Percentiles rank a stretch among this genome's conserved stretches.
Evolutionary conservation across 306 rosid species (phyloP).

Genomic region (Quercus rubra): DNA sequence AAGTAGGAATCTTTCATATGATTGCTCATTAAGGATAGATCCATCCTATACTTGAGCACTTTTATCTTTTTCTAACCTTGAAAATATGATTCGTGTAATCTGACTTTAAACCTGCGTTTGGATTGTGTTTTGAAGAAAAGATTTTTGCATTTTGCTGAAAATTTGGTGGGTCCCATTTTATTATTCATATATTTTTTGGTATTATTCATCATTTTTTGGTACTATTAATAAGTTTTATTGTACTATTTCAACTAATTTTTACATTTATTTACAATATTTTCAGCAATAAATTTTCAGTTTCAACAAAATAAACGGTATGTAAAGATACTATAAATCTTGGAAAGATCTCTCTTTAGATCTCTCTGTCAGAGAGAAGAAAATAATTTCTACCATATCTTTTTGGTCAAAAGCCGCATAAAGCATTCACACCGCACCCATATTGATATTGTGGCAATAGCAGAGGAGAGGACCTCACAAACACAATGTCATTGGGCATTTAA

Average conservation of each 20-base stretch:
- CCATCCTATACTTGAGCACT: background rate
- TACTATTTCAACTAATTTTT: too few relatives aligned
- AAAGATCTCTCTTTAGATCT: background rate
- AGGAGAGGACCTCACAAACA: background rate
- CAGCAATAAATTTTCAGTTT: accelerated
- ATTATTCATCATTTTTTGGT: too few relatives aligned
- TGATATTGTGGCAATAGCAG: background rate
- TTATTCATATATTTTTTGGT: too few relatives aligned
- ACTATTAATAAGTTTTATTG: accelerated
- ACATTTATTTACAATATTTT: too few relatives aligned
- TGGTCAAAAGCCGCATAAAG: background rate
- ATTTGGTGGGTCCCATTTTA: too few relatives aligned
- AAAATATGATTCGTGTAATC: background rate
- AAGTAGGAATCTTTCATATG: too few relatives aligned
- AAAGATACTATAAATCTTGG: accelerated
- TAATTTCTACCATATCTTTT: background rate
- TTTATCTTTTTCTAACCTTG: background rate
- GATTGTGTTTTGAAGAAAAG: too few relatives aligned
- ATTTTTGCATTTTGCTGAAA: too few relatives aligned
- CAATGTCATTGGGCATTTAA: background rate
- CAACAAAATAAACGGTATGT: accelerated
- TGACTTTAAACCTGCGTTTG: background rate
- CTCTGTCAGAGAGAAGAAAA: background rate
- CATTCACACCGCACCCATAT: too few relatives aligned
- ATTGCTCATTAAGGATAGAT: too few relatives aligned